Evolutionary conservation across 2,329 filamentous ascomycete genomes (phyloP).

Genomic region (Chrysoporthe puriensis): DNA sequence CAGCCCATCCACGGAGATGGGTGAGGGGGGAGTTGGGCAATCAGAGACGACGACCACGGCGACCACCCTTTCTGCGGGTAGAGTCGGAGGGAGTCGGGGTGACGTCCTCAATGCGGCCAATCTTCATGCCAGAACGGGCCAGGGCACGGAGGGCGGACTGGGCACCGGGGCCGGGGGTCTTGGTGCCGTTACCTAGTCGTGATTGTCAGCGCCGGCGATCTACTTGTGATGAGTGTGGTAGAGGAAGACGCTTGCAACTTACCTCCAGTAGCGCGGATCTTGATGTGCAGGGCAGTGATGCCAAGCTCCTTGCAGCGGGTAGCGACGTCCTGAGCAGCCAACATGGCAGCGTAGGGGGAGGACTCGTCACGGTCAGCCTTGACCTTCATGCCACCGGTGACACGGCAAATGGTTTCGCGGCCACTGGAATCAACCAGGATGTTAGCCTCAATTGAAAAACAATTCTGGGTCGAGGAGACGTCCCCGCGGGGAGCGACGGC

Average conservation of each 20-base stretch:
- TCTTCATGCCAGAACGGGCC: constrained; percentile 99
- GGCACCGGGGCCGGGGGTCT: constrained; percentile 98
- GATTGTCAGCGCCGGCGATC: constrained; percentile 15
- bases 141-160: constrained; percentile 99
- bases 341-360: constrained; percentile 99
- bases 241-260: constrained; percentile 41
- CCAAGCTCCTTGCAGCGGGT: constrained; percentile 75
- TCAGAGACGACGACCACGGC: constrained; percentile 99
- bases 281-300: constrained; percentile 97
- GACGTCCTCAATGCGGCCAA: constrained; percentile 99
- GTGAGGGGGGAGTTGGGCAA: constrained; percentile 41
- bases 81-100: constrained; percentile 99
- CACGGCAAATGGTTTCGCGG: constrained; percentile 99
- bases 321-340: constrained; percentile 98
- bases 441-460: constrained; percentile 56
- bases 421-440: constrained; percentile 78
- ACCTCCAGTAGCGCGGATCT: constrained; percentile 99
- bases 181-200: constrained; percentile 89
- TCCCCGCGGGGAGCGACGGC: neutral
- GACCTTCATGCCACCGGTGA: constrained; percentile 99
- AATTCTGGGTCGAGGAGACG: constrained; percentile 14
- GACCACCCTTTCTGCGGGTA: constrained; percentile 99
- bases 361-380: constrained; percentile 99
- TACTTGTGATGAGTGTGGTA: neutral
- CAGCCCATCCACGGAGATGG: constrained; percentile 20